Percentiles rank a stretch among this genome's conserved stretches.
phyloP scores from a whole-genome alignment of 768 basidiomycete genomes.

The Leucocoprinus sp. region DNA sequence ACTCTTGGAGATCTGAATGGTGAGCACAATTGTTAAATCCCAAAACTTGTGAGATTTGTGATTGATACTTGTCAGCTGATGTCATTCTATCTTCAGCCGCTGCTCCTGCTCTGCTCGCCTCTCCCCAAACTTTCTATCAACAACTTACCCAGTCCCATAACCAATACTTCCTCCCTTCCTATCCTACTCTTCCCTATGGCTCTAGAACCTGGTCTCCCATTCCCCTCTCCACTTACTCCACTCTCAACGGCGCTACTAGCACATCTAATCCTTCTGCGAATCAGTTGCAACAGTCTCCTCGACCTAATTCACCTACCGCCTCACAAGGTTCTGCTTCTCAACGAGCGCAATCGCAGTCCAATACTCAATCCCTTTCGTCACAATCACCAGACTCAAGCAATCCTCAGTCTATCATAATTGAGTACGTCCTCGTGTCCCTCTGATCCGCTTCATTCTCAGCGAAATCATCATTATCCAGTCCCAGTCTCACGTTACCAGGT shows the following conservation, averaged over 20 bases:
- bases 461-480: constrained; percentile 30
- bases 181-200: constrained; percentile 49
- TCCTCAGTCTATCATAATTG: constrained; percentile 50
- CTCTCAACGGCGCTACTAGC: constrained; percentile 66
- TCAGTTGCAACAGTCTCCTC: constrained; percentile 15
- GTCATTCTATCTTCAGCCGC: constrained; percentile 18
- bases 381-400: constrained; percentile 22
- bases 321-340: constrained; percentile 21
- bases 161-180: constrained; percentile 39
- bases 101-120: constrained; percentile 32
- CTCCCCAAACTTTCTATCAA: constrained; percentile 33
- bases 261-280: constrained; percentile 26
- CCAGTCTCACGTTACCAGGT: constrained; percentile 49
- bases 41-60: constrained; percentile 2
- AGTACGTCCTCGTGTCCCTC: constrained; percentile 38
- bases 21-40: constrained; percentile 18
- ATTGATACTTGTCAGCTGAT: constrained; percentile 4
- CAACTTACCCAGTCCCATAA: constrained; percentile 15
- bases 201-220: constrained; percentile 30
- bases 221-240: constrained; percentile 70
- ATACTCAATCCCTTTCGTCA: constrained; percentile 19
- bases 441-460: constrained; percentile 5
- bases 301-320: constrained; percentile 14
- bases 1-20: constrained; percentile 33
- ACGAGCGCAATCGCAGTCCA: constrained; percentile 14